phyloP scores from a whole-genome alignment of 306 rosid species.

The Senna siamea region DNA sequence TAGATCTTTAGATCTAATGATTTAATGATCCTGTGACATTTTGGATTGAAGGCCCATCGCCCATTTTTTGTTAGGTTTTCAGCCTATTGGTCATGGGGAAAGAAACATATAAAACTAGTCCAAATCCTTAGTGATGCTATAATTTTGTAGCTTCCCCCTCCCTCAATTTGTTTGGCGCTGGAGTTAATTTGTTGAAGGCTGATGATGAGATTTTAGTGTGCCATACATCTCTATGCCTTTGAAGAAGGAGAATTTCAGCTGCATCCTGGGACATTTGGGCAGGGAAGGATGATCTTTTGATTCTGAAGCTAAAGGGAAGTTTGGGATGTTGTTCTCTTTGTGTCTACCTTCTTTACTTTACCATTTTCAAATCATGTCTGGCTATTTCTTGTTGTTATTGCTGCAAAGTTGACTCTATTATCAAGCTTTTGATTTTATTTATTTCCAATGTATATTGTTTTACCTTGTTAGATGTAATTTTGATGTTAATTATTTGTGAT shows the following conservation, averaged over 20 bases:
- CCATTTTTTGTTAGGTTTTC: not conserved
- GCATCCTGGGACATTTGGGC: not conserved
- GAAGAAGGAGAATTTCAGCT: not conserved
- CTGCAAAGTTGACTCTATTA: not conserved
- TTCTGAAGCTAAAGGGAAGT: not conserved
- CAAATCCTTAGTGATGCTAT: not conserved
- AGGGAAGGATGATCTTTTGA: not conserved
- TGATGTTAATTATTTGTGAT: not conserved
- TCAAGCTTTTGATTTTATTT: not conserved
- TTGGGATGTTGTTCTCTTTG: not conserved
- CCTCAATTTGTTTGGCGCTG: not conserved
- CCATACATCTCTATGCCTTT: not conserved
- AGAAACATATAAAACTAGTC: not conserved
- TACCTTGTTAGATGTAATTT: not conserved
- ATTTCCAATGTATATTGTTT: not conserved
- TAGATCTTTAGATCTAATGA: not conserved
- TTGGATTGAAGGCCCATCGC: not conserved
- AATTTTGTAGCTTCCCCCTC: conserved; percentile 1
- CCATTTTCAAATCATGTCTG: not conserved
- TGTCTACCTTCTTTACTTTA: not conserved
- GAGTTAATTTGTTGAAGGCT: not conserved
- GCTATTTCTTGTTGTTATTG: not conserved
- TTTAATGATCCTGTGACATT: not conserved
- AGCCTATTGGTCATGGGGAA: not conserved
- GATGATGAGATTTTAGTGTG: not conserved